Base-by-base conservation (phyloP, 2,329 filamentous ascomycete genomes). In the Hypoxylon sp. region DNA sequence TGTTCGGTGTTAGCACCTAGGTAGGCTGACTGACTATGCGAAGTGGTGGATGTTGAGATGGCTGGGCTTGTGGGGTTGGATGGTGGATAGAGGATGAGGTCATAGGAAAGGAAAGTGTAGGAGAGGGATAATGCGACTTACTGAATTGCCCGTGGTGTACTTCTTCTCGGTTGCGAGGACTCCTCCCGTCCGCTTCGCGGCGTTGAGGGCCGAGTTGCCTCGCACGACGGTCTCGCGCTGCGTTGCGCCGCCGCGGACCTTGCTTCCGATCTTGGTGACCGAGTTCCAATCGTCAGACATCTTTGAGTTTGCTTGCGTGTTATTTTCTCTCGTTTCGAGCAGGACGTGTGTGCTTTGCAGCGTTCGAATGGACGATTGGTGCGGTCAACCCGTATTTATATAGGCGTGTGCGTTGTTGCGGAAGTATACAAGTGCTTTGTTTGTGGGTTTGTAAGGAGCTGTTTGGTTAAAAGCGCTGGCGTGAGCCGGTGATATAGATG, bases 141-240 rank as follows among this genome's bases (percentile, higher is more conserved):
- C 93, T 72, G 90, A 79, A 79, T 98, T 98, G 78, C 90, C 89
- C 61, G 87, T 87, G 50, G 86, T 83, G 77, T 78, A 89, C 80
- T 99, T 99, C 92, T 99, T 99, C 84, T 99, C 95, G 0, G 95
- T 97, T 65, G 84, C 85, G 69, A 97, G 79, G 72, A 96, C 80
- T 63, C 86, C 85, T 66, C 96, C 96, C 66, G 84, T 86, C 69
- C 96, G 90, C 81, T 92, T 89, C 26, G 96, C 96, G 65, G 95
- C 95, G 81, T 99, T 99, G 73, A 99, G 83, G 33, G 93, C 88
- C 62, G 82, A 76, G 80, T 92, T 93, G 77, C 95, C 93, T 79
- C 91, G 91, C 78, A 98, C 87, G 73, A 97, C 94, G 2, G 91
- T 96, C 86, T 97, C 93, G 73, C 93, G 92, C 72, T 87, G 83